Conservation (phyloP, 2,329 filamentous ascomycete species). For the Epichloe elymi region DNA sequence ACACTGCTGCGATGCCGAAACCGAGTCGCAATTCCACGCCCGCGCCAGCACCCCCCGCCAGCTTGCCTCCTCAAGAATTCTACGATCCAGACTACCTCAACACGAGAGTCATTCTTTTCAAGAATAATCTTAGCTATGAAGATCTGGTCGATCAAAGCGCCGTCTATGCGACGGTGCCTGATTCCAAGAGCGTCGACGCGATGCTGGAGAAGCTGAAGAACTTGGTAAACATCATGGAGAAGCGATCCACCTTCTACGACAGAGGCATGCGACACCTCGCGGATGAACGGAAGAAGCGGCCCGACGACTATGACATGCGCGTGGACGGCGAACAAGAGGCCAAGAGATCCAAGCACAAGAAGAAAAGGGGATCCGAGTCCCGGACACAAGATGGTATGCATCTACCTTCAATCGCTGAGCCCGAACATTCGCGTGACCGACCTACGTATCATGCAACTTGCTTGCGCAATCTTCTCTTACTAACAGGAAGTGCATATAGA, state of each 20-base stretch:
- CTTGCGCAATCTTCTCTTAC: neutral
- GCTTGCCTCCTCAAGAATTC: slow-evolving; percentile 39
- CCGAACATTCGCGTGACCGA: neutral
- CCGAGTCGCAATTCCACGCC: slow-evolving; percentile 73
- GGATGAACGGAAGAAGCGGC: slow-evolving; percentile 48
- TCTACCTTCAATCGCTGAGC: neutral
- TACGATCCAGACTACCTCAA: slow-evolving; percentile 54
- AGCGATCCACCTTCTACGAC: slow-evolving; percentile 55
- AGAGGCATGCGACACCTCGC: slow-evolving; percentile 60
- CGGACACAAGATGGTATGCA: slow-evolving; percentile 21
- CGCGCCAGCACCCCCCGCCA: slow-evolving; percentile 29
- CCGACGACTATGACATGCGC: slow-evolving; percentile 39
- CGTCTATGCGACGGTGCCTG: slow-evolving; percentile 44
- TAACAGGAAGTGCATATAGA: slow-evolving; percentile 21
- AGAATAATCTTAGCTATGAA: slow-evolving; percentile 47
- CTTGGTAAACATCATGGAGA: slow-evolving; percentile 54
- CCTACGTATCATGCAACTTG: neutral
- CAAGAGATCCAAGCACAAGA: slow-evolving; percentile 59
- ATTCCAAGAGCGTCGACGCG: slow-evolving; percentile 49
- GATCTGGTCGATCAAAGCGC: slow-evolving; percentile 53
- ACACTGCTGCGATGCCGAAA: slow-evolving; percentile 44
- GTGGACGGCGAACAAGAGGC: slow-evolving; percentile 34
- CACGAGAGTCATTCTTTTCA: slow-evolving; percentile 44
- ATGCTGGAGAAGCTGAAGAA: slow-evolving; percentile 51
- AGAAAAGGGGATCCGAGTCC: slow-evolving; percentile 57